A percentile compares a stretch with the other conserved stretches of the same genome.
phyloP scores from a whole-genome alignment of 257 asterid species.

The Fraxinus anomala region DNA sequence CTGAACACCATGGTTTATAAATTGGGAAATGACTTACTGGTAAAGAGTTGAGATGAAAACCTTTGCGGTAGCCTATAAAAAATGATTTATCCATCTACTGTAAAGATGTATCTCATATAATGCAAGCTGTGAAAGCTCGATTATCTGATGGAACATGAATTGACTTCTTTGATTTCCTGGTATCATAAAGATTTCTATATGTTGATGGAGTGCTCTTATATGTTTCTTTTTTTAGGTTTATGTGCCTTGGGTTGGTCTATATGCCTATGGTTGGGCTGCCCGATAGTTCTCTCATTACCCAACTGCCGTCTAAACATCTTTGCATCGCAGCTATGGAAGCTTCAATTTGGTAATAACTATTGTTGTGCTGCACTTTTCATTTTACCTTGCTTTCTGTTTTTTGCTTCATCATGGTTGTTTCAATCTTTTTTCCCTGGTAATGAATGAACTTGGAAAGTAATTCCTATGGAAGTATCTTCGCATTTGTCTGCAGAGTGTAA shows the following conservation, averaged over 20 bases:
- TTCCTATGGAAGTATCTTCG: not conserved
- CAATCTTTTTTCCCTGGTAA: not conserved
- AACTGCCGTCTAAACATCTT: not conserved
- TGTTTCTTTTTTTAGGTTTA: constrained; percentile 23
- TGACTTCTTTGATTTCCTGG: not conserved
- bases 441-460: not conserved
- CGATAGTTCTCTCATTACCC: no score
- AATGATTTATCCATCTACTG: not conserved
- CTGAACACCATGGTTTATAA: not conserved
- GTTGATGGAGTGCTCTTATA: constrained; percentile 9
- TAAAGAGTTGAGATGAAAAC: not conserved
- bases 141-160: constrained; percentile 1
- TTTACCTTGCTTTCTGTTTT: not conserved
- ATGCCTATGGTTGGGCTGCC: constrained; percentile 18
- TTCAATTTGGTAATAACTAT: constrained; percentile 19
- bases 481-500: constrained; percentile 27
- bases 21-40: not conserved
- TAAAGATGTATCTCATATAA: not conserved
- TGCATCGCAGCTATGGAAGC: constrained; percentile 1
- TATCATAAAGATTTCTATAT: not conserved
- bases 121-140: not conserved
- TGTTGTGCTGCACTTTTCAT: not conserved
- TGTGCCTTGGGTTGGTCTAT: not conserved
- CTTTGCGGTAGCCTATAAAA: not conserved
- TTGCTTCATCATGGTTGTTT: not conserved